These are phyloP conservation scores for Clarireedia paspali DNA, from an alignment of 2,329 filamentous ascomycete species.

Conservation along the genomic window DNA sequence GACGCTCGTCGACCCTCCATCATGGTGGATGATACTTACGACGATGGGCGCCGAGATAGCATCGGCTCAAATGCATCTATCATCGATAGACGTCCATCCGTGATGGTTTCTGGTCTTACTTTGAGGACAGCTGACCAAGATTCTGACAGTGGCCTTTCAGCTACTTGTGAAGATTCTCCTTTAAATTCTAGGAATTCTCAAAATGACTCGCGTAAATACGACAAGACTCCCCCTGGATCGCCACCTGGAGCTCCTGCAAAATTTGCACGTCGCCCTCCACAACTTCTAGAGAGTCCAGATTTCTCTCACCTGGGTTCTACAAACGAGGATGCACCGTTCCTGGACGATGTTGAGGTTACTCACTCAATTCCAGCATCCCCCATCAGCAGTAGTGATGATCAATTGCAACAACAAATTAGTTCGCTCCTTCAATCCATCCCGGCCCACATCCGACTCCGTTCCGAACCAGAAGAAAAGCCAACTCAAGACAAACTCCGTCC, in stretches of 20 bases:
- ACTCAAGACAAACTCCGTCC: conserved; percentile 28
- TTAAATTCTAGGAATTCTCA: conserved; percentile 16
- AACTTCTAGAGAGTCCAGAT: conserved; percentile 15
- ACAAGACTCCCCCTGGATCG: conserved; percentile 21
- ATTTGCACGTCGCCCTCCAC: conserved; percentile 10
- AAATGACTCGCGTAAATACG: conserved; percentile 11
- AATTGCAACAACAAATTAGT: conserved; percentile 73
- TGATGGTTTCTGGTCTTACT: not conserved
- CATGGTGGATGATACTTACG: not conserved
- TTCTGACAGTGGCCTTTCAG: conserved; percentile 1
- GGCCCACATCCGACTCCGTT: conserved; percentile 67
- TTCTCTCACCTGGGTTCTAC: conserved; percentile 13
- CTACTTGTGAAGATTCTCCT: conserved; percentile 18
- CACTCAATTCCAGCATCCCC: conserved; percentile 14
- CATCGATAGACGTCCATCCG: conserved; percentile 11
- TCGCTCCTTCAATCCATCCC: conserved; percentile 72
- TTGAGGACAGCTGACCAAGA: conserved; percentile 13
- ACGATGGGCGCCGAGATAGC: conserved; percentile 10
- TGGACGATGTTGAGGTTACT: conserved; percentile 22
- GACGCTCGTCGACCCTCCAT: conserved; percentile 1
- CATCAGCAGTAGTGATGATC: conserved; percentile 43
- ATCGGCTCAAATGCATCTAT: conserved; percentile 18
- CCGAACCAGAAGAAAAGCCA: conserved; percentile 34
- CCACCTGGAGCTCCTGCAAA: conserved; percentile 13
- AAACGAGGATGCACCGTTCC: conserved; percentile 19